A percentile compares a stretch with the other conserved stretches of the same genome.
These are phyloP conservation scores for Cornus controversa DNA, from an alignment of 148 eudicot genomes.

Conservation along the genomic window DNA sequence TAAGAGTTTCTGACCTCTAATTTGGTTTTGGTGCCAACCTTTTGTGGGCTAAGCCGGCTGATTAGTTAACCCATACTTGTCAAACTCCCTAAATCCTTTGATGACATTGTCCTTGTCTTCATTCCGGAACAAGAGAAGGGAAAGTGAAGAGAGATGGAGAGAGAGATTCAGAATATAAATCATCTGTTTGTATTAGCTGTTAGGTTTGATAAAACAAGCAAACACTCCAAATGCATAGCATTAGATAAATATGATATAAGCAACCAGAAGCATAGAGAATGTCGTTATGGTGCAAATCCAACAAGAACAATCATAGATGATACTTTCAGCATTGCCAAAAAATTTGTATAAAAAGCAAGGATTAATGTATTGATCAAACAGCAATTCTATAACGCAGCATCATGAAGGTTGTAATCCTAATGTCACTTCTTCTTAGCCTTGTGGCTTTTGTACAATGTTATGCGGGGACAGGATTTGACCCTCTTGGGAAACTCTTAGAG, in stretches of 20 bases:
- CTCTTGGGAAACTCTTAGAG: not conserved
- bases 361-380: not conserved
- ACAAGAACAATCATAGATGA: not conserved
- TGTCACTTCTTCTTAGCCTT: not conserved
- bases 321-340: too few relatives aligned
- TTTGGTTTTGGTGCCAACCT: too few relatives aligned
- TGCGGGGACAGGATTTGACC: conserved; percentile 4
- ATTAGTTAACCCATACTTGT: too few relatives aligned
- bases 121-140: too few relatives aligned
- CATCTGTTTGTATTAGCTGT: not conserved
- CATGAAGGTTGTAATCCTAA: not conserved
- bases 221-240: not conserved
- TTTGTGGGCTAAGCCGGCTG: too few relatives aligned
- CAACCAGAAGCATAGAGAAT: not conserved
- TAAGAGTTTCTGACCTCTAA: too few relatives aligned
- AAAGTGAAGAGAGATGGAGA: too few relatives aligned
- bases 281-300: not conserved
- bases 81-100: too few relatives aligned
- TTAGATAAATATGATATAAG: not conserved
- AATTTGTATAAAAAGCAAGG: not conserved
- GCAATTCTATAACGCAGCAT: not conserved
- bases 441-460: not conserved
- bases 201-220: not conserved
- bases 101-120: too few relatives aligned
- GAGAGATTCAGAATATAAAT: too few relatives aligned